Evolutionary conservation across 2,329 filamentous ascomycete genomes (phyloP), one percentile per base, ranked within the genome.

Genomic region (Fusarium sulawesiense): DNA sequence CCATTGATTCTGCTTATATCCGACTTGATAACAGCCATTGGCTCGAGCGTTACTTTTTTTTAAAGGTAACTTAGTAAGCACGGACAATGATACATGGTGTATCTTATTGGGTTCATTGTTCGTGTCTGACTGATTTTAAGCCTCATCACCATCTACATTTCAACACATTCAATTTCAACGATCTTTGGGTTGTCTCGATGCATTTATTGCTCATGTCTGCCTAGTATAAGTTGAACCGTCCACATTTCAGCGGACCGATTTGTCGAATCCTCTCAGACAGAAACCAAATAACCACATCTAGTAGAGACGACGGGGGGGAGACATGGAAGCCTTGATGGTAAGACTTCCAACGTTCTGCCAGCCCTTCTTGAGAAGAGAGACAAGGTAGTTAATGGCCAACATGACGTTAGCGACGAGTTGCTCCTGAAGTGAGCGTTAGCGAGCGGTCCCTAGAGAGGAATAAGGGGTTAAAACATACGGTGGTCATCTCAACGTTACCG

Each of bases 341-440:
- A 99, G 90, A 89, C 92, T 96, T 83, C 96, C 96, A 81, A 99
- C 96, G 91, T 99, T 99, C 90, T 99, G 96, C 96, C 96, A 99
- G 84, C 96, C 96, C 93, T 99, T 99, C 94, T 99, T 99, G 83
- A 99, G 89, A 78, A 99, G 89, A 74, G 94, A 98, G 84, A 99
- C 95, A 76, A 99, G 91, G 91, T 99, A 99, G 93, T 99, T 99
- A 92, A 99, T 98, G 86, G 95, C 90, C 87, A 99, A 87, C 96
- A 99, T 99, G 87, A 98, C 94, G 92, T 99, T 99, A 82, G 89
- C 92, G 77, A 99, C 91, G 77, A 99, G 88, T 89, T 98, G 93
- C 81, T 99, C 96, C 87, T 93, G 21, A 2, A 16, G 32, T 34
- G 18, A 37, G 34, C 34, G 34, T 37, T 37, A 37, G 34, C 34